Percentiles rank a stretch among this genome's conserved stretches.
Evolutionary conservation across 2,329 filamentous ascomycete species (phyloP).

Genomic region (Neofusicoccum sp.): DNA sequence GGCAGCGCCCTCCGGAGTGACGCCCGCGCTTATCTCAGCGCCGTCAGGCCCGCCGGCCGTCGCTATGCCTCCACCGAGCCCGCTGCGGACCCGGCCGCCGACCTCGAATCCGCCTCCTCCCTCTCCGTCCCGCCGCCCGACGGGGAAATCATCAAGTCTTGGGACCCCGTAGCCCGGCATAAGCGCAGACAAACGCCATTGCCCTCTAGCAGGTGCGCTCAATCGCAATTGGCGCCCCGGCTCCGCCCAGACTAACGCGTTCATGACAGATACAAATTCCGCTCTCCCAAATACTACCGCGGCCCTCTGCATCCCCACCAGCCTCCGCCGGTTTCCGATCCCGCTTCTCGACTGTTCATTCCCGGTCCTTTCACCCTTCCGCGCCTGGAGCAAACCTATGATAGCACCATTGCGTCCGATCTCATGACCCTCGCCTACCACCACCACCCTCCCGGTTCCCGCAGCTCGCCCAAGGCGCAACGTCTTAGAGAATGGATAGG

Average conservation of each 20-base stretch:
- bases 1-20: slow-evolving; percentile 28
- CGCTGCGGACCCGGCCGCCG: slow-evolving; percentile 35
- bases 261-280: slow-evolving; percentile 78
- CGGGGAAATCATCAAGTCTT: slow-evolving; percentile 44
- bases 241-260: not conserved
- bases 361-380: slow-evolving; percentile 89
- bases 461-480: slow-evolving; percentile 57
- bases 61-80: slow-evolving; percentile 50
- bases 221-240: not conserved
- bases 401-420: slow-evolving; percentile 81
- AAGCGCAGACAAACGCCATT: slow-evolving; percentile 42
- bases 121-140: slow-evolving; percentile 39
- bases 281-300: slow-evolving; percentile 90
- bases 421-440: slow-evolving; percentile 85
- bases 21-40: slow-evolving; percentile 26
- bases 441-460: slow-evolving; percentile 77
- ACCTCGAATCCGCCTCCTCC: slow-evolving; percentile 51
- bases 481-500: slow-evolving; percentile 83
- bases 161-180: slow-evolving; percentile 50
- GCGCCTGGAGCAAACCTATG: slow-evolving; percentile 85
- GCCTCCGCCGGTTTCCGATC: slow-evolving; percentile 81
- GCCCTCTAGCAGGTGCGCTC: slow-evolving; percentile 54
- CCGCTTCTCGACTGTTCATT: slow-evolving; percentile 80
- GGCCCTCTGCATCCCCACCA: slow-evolving; percentile 92
- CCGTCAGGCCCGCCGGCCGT: slow-evolving; percentile 28